These are phyloP conservation scores for Fusarium piperis DNA, from an alignment of 2,329 filamentous ascomycete genomes.

Conservation along the genomic window DNA sequence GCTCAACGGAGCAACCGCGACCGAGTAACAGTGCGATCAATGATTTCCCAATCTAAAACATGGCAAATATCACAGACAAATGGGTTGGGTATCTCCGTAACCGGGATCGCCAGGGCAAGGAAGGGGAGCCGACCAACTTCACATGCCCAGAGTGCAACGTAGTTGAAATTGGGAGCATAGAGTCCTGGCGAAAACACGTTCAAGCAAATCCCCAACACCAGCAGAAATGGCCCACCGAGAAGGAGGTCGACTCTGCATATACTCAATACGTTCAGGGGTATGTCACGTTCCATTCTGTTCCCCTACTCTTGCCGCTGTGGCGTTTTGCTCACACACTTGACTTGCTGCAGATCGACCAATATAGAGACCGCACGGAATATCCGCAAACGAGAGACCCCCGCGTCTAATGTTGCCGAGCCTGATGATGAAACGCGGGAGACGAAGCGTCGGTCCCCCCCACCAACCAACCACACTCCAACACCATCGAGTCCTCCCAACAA, in stretches of 20 bases:
- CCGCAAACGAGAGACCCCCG: conserved; percentile 6
- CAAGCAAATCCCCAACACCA: conserved; percentile 27
- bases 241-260: conserved; percentile 41
- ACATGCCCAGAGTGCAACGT: conserved; percentile 32
- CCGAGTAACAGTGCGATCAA: not conserved
- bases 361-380: not conserved
- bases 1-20: not conserved
- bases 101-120: conserved; percentile 22
- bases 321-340: not conserved
- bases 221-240: conserved; percentile 32
- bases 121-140: not conserved
- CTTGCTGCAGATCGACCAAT: not conserved
- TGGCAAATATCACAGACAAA: conserved; percentile 25
- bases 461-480: conserved; percentile 31
- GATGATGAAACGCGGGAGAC: not conserved
- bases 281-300: not conserved
- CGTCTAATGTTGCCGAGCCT: not conserved
- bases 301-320: not conserved
- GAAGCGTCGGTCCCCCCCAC: conserved; percentile 44
- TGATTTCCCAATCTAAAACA: conserved; percentile 14
- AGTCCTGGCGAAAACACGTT: conserved; percentile 42
- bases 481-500: conserved; percentile 23
- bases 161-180: conserved; percentile 38
- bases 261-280: conserved; percentile 30
- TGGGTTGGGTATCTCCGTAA: conserved; percentile 33